These are phyloP conservation scores for Auricularia auricula-judae DNA, from an alignment of 768 basidiomycete species.

Conservation along the genomic window DNA sequence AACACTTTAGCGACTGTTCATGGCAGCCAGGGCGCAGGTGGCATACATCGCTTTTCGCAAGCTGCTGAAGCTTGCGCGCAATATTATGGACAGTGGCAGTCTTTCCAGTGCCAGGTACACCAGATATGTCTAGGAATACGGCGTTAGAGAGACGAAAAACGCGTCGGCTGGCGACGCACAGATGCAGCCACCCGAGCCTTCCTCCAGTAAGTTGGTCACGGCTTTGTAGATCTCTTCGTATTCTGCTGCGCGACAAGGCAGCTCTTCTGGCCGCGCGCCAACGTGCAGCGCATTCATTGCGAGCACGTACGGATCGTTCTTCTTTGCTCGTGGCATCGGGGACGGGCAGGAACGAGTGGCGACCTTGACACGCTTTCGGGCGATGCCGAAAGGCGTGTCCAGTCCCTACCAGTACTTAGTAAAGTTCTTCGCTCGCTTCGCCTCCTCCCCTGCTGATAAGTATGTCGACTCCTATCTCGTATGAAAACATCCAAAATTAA, in stretches of 20 bases:
- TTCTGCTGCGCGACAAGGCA: constrained; percentile 85
- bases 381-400: too few relatives aligned
- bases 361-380: neutral
- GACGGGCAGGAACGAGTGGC: neutral
- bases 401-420: too few relatives aligned
- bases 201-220: constrained; percentile 79
- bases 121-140: constrained; percentile 75
- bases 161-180: constrained; percentile 41
- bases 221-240: constrained; percentile 62
- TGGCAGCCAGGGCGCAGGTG: too few relatives aligned
- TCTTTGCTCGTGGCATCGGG: neutral
- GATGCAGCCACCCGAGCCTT: constrained; percentile 89
- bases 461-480: too few relatives aligned
- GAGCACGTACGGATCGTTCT: constrained; percentile 59
- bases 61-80: constrained; percentile 76
- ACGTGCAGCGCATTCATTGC: constrained; percentile 91
- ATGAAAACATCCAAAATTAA: too few relatives aligned
- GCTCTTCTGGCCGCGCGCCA: constrained; percentile 75
- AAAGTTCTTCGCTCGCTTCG: too few relatives aligned
- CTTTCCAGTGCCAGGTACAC: constrained; percentile 98
- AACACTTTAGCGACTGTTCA: neutral
- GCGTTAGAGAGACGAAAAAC: neutral
- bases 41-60: constrained; percentile 66
- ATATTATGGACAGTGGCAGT: constrained; percentile 96
- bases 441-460: too few relatives aligned